These are phyloP conservation scores for Rubroboletus pulcherrimus DNA, from an alignment of 768 basidiomycete genomes.

Conservation along the genomic window DNA sequence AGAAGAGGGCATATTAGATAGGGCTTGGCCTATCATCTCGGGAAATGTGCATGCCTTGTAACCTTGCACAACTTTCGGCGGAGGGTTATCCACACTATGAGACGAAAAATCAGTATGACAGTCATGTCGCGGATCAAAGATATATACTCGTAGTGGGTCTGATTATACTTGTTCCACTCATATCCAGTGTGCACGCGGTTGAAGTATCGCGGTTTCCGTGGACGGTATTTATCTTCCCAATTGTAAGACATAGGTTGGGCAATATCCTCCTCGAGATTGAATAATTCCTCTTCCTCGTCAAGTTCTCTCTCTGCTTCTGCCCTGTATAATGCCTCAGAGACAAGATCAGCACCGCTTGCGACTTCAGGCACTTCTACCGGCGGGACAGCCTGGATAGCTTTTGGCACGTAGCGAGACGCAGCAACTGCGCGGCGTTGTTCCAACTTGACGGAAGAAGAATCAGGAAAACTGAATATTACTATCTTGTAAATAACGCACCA, in stretches of 20 bases:
- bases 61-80: conserved; percentile 98
- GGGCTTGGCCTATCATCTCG: background rate
- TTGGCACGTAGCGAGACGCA: conserved; percentile 84
- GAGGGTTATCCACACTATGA: conserved; percentile 90
- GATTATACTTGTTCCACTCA: conserved; percentile 99
- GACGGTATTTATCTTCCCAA: conserved; percentile 98
- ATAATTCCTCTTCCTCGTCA: conserved; percentile 94
- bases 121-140: background rate
- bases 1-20: conserved; percentile 15
- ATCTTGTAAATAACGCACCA: conserved; percentile 48
- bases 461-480: background rate
- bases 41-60: conserved; percentile 65
- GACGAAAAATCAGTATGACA: conserved; percentile 12
- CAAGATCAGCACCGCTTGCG: conserved; percentile 67
- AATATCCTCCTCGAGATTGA: conserved; percentile 90
- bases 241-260: conserved; percentile 82
- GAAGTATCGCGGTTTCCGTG: conserved; percentile 96
- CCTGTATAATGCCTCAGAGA: conserved; percentile 85
- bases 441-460: conserved; percentile 38
- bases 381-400: conserved; percentile 56
- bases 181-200: conserved; percentile 99
- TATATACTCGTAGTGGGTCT: conserved; percentile 94
- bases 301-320: conserved; percentile 90
- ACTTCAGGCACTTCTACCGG: conserved; percentile 55
- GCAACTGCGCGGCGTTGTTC: conserved; percentile 78